These are phyloP conservation scores for Neurospora tetraspora DNA, from an alignment of 495 filamentous ascomycete genomes.

Conservation along the genomic window DNA sequence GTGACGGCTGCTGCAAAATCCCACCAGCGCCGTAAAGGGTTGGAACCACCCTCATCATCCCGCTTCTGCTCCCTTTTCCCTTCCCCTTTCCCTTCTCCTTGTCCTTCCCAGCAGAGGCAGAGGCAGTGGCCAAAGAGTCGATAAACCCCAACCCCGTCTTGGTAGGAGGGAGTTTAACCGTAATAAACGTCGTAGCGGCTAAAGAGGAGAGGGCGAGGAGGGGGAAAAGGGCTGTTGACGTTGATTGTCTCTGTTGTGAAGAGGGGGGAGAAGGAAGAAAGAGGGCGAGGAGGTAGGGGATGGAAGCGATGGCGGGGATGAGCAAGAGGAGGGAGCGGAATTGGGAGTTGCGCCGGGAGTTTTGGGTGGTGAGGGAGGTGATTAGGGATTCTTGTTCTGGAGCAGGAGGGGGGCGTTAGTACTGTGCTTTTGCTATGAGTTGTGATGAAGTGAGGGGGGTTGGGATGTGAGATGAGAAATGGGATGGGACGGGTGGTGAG, in stretches of 20 bases:
- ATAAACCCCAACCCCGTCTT: slow-evolving; percentile 26
- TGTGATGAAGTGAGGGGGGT: background rate
- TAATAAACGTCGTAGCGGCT: slow-evolving; percentile 43
- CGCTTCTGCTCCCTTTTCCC: background rate
- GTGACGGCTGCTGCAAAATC: slow-evolving; percentile 12
- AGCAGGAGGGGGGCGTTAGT: background rate
- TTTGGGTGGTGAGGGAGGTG: slow-evolving; percentile 40
- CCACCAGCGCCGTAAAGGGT: background rate
- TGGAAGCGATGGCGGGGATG: slow-evolving; percentile 41
- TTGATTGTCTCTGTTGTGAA: slow-evolving; percentile 23
- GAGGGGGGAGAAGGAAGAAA: slow-evolving; percentile 15
- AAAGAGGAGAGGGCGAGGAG: slow-evolving; percentile 52
- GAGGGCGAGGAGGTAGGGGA: slow-evolving; percentile 45
- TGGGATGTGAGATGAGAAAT: background rate
- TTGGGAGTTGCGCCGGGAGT: slow-evolving; percentile 47
- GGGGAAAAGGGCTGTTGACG: slow-evolving; percentile 31
- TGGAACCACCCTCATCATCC: background rate
- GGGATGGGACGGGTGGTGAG: slow-evolving; percentile 3
- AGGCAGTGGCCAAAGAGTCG: slow-evolving; percentile 14
- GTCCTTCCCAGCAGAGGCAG: background rate
- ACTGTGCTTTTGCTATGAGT: background rate
- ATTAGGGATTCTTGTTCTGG: slow-evolving; percentile 67
- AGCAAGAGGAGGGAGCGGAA: slow-evolving; percentile 49
- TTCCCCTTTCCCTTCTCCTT: background rate
- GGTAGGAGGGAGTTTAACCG: slow-evolving; percentile 31